Conservation (phyloP, 495 filamentous ascomycete genomes). For the Aspergillus steynii region DNA sequence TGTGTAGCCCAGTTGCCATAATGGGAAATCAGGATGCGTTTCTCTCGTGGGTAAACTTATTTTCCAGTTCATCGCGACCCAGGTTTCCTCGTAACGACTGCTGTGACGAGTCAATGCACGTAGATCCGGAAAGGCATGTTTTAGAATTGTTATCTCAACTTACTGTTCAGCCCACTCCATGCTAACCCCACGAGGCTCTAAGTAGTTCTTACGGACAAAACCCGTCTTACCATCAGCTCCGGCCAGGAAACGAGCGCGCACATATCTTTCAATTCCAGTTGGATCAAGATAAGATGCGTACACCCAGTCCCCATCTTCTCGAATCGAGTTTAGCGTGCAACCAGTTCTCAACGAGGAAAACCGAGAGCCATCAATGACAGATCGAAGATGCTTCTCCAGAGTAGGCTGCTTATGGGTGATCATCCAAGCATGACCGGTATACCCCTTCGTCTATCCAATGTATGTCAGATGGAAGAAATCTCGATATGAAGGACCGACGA, state of each 20-base stretch:
- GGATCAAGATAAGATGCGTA: conserved; percentile 38
- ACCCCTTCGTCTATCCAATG: conserved; percentile 27
- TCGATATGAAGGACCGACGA: background rate
- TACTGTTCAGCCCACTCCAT: conserved; percentile 39
- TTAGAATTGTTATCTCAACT: background rate
- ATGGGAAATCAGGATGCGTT: conserved; percentile 49
- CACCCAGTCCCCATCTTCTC: conserved; percentile 30
- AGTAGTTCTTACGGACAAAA: conserved; percentile 48
- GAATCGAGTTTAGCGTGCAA: conserved; percentile 31
- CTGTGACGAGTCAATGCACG: conserved; percentile 7
- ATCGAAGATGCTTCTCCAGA: conserved; percentile 28
- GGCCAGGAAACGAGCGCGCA: conserved; percentile 42
- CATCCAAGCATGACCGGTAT: conserved; percentile 37
- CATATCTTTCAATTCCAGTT: conserved; percentile 18
- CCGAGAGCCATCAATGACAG: conserved; percentile 21
- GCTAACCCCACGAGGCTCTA: conserved; percentile 44
- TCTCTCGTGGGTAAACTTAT: conserved; percentile 43
- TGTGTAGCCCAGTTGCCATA: conserved; percentile 50
- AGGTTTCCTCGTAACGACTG: conserved; percentile 49
- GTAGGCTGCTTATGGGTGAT: conserved; percentile 34
- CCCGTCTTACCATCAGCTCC: conserved; percentile 56
- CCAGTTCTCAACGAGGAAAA: conserved; percentile 36
- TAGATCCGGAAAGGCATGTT: background rate
- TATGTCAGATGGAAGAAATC: background rate
- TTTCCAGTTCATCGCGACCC: conserved; percentile 54